phyloP scores from a whole-genome alignment of 2,329 filamentous ascomycete genomes.

The Neofusicoccum kwambonambiense region DNA sequence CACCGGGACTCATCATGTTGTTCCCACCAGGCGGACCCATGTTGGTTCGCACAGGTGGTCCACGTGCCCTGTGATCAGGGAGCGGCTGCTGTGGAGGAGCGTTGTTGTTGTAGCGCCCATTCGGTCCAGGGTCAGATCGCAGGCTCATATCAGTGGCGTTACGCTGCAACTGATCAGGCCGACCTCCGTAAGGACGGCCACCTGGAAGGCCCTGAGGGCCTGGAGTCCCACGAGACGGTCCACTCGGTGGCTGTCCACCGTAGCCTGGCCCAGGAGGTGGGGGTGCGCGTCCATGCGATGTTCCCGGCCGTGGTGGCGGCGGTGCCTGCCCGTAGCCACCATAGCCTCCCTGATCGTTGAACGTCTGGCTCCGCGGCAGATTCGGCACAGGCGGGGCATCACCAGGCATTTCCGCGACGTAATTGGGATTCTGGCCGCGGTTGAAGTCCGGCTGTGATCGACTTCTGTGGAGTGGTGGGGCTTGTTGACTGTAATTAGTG shows the following conservation, averaged over 20 bases:
- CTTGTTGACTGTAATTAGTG: conserved; percentile 26
- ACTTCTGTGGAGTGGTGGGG: conserved; percentile 52
- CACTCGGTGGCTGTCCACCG: not conserved
- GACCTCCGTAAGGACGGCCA: conserved; percentile 20
- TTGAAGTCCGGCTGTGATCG: conserved; percentile 66
- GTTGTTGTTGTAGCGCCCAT: conserved; percentile 9
- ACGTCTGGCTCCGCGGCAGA: conserved; percentile 51
- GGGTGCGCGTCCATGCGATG: conserved; percentile 15
- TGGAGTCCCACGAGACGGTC: conserved; percentile 13
- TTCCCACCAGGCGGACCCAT: conserved; percentile 15
- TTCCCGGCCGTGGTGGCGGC: not conserved
- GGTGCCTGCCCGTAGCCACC: conserved; percentile 30
- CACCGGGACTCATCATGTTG: conserved; percentile 28
- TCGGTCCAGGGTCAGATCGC: conserved; percentile 8
- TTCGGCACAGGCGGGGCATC: conserved; percentile 53
- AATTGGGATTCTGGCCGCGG: conserved; percentile 31
- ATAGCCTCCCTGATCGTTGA: conserved; percentile 19
- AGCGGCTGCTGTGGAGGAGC: conserved; percentile 4
- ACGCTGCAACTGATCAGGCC: conserved; percentile 32
- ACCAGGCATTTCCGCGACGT: conserved; percentile 69
- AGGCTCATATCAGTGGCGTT: conserved; percentile 29
- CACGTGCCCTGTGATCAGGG: conserved; percentile 19
- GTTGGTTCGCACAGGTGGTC: conserved; percentile 1
- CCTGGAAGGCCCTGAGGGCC: conserved; percentile 21
- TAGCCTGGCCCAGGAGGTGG: conserved; percentile 18